Evolutionary conservation across 495 filamentous ascomycete genomes (phyloP), one percentile per base, ranked within the genome.

Genomic region (Friedmanniomyces simplex): DNA sequence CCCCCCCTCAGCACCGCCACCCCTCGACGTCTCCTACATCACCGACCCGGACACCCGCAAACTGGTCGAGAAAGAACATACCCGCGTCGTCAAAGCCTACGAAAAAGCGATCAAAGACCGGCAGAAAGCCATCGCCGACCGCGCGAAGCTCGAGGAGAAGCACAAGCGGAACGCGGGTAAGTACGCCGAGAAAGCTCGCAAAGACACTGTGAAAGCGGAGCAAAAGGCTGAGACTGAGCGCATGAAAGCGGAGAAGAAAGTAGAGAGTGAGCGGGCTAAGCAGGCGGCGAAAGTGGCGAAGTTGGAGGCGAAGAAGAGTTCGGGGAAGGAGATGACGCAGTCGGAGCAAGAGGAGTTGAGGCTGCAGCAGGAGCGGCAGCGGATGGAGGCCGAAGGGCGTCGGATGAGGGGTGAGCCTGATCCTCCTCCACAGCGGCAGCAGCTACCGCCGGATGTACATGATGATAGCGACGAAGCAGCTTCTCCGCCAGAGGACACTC

Each of bases 41-140:
- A 65, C 72, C 1, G 80, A 86, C 67, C 84, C 83, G 58, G 78
- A 79, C 20, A 66, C 76, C 21, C 80, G 80, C 16, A 88, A 85
- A 63, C 73, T 79, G 32, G 84, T 80, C 2, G 79, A 84, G 63
- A 83, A 80, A 57, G 79, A 85, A 55, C 77, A 81, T 50, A 76
- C 73, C 56, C 73, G 71, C 18, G 73, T 68, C 0, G 63, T 77
- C 28, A 88, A 87, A 62, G 71, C 71, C 3, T 84, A 84, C 69
- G 73, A 82, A 48, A 74, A 74, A 60, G 73, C 77, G 11, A 66
- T 87, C 53, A 88, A 85, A 64, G 78, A 83, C 52, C 79, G 79
- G 2, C 79, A 82, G 8, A 84, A 74, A 55, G 74, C 75, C 0
- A 70, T 87, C n/a, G 79, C 73, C 52, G 79, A 82, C 32, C 74